These are phyloP conservation scores for Cystoderma amianthinum DNA, from an alignment of 768 basidiomycete species.

Conservation along the genomic window DNA sequence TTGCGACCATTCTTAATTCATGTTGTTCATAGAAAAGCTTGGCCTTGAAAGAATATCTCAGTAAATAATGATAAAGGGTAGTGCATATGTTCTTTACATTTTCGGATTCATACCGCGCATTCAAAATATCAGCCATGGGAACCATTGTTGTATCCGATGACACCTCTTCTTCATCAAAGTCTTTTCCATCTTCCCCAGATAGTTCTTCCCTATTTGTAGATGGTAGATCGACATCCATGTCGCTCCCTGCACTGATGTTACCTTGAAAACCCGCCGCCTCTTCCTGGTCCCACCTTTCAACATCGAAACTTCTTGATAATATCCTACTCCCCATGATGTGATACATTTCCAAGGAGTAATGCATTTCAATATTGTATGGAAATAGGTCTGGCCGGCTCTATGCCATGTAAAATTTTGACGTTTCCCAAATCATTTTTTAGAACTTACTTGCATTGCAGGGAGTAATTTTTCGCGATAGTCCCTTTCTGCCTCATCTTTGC, in stretches of 20 bases:
- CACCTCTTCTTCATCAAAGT: constrained; percentile 46
- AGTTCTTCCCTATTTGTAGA: constrained; percentile 16
- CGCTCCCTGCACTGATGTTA: constrained; percentile 25
- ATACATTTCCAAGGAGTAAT: constrained; percentile 68
- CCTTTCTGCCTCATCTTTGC: constrained; percentile 72
- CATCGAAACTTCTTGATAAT: constrained; percentile 86
- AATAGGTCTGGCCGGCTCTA: constrained; percentile 76
- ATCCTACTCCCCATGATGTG: constrained; percentile 91
- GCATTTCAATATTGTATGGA: constrained; percentile 31
- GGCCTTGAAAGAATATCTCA: constrained; percentile 54
- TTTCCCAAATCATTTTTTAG: neutral
- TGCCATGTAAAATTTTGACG: constrained; percentile 1
- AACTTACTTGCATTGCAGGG: constrained; percentile 62
- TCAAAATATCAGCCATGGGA: constrained; percentile 94
- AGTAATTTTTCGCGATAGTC: constrained; percentile 62
- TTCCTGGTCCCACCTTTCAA: constrained; percentile 59
- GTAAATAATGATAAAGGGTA: too few relatives aligned
- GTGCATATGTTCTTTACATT: constrained; percentile 61
- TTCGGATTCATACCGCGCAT: constrained; percentile 78
- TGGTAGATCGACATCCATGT: constrained; percentile 34
- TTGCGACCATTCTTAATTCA: constrained; percentile 74
- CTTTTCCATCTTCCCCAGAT: constrained; percentile 23
- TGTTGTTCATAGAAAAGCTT: constrained; percentile 76
- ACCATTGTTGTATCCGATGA: constrained; percentile 80
- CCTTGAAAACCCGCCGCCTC: constrained; percentile 16